Evolutionary conservation across 352 stramenopile species (phyloP).

Genomic region (Phytophthora palmivora): DNA sequence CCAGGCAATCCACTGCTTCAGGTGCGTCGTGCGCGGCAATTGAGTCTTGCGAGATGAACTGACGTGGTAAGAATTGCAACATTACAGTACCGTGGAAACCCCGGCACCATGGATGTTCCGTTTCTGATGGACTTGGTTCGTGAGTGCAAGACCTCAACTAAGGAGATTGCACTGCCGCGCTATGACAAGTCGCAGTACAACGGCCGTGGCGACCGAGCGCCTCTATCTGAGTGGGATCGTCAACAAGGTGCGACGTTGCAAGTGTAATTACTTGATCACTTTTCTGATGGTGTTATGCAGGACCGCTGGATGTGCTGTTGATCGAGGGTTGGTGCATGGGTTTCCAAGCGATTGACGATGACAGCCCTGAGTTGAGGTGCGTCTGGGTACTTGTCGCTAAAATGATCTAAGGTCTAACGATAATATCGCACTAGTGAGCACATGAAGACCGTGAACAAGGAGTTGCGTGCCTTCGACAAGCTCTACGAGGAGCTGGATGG

Average conservation of each 20-base stretch:
- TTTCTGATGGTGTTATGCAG: slow-evolving; percentile 40
- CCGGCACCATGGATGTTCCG: slow-evolving; percentile 80
- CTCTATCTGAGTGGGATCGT: slow-evolving; percentile 57
- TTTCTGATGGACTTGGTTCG: slow-evolving; percentile 69
- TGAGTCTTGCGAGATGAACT: slow-evolving; percentile 1
- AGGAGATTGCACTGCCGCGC: slow-evolving; percentile 62
- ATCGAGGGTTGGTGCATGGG: slow-evolving; percentile 90
- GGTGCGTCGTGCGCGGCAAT: slow-evolving; percentile 34
- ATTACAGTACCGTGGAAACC: slow-evolving; percentile 88
- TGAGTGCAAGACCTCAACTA: slow-evolving; percentile 55
- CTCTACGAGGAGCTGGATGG: slow-evolving; percentile 76
- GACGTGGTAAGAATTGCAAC: neutral
- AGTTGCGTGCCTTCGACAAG: slow-evolving; percentile 63
- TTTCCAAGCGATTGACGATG: slow-evolving; percentile 64
- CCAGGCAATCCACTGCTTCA: slow-evolving; percentile 79
- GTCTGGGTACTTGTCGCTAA: neutral
- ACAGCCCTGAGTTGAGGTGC: slow-evolving; percentile 45
- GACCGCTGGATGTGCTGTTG: slow-evolving; percentile 79
- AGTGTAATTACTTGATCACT: neutral
- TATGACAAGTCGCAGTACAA: slow-evolving; percentile 86
- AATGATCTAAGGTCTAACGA: neutral
- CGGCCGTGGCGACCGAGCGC: slow-evolving; percentile 77
- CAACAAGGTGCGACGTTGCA: slow-evolving; percentile 49
- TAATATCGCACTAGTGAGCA: slow-evolving; percentile 41
- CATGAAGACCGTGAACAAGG: slow-evolving; percentile 72